Conservation (phyloP, 2,329 filamentous ascomycete species). For the Simplicillium aogashimaense region DNA sequence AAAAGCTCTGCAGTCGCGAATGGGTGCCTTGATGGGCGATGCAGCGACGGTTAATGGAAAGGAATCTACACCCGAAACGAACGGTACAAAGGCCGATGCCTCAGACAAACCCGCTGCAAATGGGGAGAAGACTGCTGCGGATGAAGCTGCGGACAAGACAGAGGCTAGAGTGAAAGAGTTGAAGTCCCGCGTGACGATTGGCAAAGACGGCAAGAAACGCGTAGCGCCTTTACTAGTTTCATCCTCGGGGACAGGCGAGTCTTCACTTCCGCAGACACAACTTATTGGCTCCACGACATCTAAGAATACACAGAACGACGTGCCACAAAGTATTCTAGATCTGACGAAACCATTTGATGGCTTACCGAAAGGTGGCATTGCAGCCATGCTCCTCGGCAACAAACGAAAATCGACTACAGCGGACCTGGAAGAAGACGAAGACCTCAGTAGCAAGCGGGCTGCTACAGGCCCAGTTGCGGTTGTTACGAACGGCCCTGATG, state of each 20-base stretch:
- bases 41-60: conserved; percentile 47
- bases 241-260: conserved; percentile 76
- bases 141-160: conserved; percentile 42
- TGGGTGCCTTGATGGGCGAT: conserved; percentile 98
- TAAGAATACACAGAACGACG: conserved; percentile 55
- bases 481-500: conserved; percentile 66
- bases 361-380: conserved; percentile 78
- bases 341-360: conserved; percentile 91
- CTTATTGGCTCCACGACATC: conserved; percentile 66
- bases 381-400: conserved; percentile 80
- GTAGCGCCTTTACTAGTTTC: conserved; percentile 89
- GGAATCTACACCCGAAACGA: conserved; percentile 33
- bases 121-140: conserved; percentile 23
- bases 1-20: conserved; percentile 81
- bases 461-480: conserved; percentile 64
- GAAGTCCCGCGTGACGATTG: conserved; percentile 88
- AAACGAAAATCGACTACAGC: conserved; percentile 72
- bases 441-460: conserved; percentile 38
- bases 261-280: conserved; percentile 80
- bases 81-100: conserved; percentile 36
- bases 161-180: conserved; percentile 49
- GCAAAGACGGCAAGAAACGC: conserved; percentile 93
- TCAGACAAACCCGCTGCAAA: conserved; percentile 29
- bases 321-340: conserved; percentile 76
- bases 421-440: conserved; percentile 68